Base-by-base conservation (phyloP, 75 land plant genomes). In the Gnetum montanum region DNA sequence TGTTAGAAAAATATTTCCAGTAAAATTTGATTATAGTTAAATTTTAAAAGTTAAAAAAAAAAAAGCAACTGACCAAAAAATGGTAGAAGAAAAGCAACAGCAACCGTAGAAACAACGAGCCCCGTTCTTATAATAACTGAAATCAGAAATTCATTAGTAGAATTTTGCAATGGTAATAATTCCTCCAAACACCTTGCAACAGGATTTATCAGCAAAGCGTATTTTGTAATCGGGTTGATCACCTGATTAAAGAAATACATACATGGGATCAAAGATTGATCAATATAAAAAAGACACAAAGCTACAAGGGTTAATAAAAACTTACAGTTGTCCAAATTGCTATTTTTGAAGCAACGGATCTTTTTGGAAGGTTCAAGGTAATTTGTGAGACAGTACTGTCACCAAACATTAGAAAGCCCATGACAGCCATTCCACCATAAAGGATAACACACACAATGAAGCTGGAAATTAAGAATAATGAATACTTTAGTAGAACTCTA, bases 141-240 rank as follows among this genome's bases (percentile, higher is more conserved):
- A 33, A 67, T 61, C 65, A 31, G 53, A 4, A 15, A 49, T 33
- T 56, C 65, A 61, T 55, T 60, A 13, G 4, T 24, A 24, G 73
- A 54, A 34, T 61, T 10, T 35, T 63, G 31, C 33, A 24, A 12
- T 19, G 98, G 96, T 0, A 93, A 69, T 41, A 93, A 63, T 70
- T 93, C 98, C 74, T 93, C 96, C 52, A 93, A 68, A 46, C 86
- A 57, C 57, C 82, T 63, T 4, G 96, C 98, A 34, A 93, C 48
- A 27, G 96, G 98, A 43, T 81, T 85, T 63, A 93, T 49, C 56
- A 88, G 63, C 45, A 93, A 58, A 7, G 96, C 96, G 75, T 74
- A 92, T 75, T 91, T 88, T 46, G 86, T 88, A 47, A 88, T 68
- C 29, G 97, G 97, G 64, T 81, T 92, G 72, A 92, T 82, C 37